Percentiles rank a stretch among this genome's conserved stretches.
Evolutionary conservation across 208 protist species (phyloP).

Genomic region (Trypanosoma scelopori): DNA sequence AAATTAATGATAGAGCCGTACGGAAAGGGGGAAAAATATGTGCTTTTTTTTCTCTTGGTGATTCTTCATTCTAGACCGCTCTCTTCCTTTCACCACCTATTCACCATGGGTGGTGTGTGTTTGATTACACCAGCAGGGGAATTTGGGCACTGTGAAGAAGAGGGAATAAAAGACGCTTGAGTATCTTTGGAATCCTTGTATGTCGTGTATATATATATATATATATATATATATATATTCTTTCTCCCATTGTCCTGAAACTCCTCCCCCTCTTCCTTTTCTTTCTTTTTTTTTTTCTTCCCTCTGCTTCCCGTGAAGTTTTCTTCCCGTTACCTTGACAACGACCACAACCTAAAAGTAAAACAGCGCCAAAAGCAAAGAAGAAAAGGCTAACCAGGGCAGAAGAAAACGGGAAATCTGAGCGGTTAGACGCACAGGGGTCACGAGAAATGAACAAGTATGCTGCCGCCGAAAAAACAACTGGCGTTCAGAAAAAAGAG

Average conservation of each 20-base stretch:
- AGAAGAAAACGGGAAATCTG: background rate
- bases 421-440: background rate
- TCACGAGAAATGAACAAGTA: slow-evolving; percentile 46
- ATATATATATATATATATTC: too few relatives aligned
- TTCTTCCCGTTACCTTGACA: too few relatives aligned
- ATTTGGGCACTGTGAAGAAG: too few relatives aligned
- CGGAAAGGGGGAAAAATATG: too few relatives aligned
- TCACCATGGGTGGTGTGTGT: background rate
- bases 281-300: background rate
- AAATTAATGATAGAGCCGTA: too few relatives aligned
- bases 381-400: background rate
- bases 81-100: background rate
- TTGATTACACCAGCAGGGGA: background rate
- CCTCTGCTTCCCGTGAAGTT: background rate
- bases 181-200: too few relatives aligned
- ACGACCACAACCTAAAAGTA: too few relatives aligned
- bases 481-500: slow-evolving; percentile 23
- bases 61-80: too few relatives aligned
- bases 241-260: too few relatives aligned
- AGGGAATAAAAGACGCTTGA: too few relatives aligned
- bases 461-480: slow-evolving; percentile 46
- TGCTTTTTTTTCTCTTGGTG: too few relatives aligned
- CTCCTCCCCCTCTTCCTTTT: background rate
- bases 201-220: too few relatives aligned
- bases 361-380: background rate